These are phyloP conservation scores for Phialophora macrospora DNA, from an alignment of 2,329 filamentous ascomycete genomes.

Conservation along the genomic window DNA sequence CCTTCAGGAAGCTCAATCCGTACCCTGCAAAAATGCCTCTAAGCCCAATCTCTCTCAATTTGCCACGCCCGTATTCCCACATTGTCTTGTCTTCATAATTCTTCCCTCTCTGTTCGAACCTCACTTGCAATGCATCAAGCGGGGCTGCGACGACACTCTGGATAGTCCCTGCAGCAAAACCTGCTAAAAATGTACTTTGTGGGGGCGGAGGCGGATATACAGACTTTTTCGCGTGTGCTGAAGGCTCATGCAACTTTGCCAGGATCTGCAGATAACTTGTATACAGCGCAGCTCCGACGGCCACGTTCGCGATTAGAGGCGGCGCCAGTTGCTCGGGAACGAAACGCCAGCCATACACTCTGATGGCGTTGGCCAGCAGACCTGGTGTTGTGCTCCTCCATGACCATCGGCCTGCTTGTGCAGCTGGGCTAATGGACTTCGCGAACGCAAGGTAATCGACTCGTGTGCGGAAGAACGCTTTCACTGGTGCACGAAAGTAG, in stretches of 20 bases:
- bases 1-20: conserved; percentile 63
- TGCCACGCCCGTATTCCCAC: conserved; percentile 66
- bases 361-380: conserved; percentile 64
- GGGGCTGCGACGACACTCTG: conserved; percentile 68
- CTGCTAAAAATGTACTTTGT: conserved; percentile 61
- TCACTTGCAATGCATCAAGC: conserved; percentile 66
- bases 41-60: conserved; percentile 63
- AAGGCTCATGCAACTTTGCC: conserved; percentile 62
- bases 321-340: conserved; percentile 68
- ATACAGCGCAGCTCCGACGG: conserved; percentile 66
- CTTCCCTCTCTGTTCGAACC: conserved; percentile 58
- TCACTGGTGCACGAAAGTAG: conserved; percentile 88
- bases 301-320: conserved; percentile 66
- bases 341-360: conserved; percentile 67
- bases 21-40: conserved; percentile 69
- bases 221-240: conserved; percentile 61
- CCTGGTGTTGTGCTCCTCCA: conserved; percentile 66
- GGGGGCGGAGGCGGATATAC: conserved; percentile 64
- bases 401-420: conserved; percentile 56
- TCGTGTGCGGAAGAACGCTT: conserved; percentile 87
- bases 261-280: conserved; percentile 67
- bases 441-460: conserved; percentile 80
- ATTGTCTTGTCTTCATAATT: conserved; percentile 57
- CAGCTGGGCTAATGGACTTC: conserved; percentile 64
- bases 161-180: conserved; percentile 62